Base-by-base conservation (phyloP, 2,329 filamentous ascomycete species). In the Aureobasidium sp. region DNA sequence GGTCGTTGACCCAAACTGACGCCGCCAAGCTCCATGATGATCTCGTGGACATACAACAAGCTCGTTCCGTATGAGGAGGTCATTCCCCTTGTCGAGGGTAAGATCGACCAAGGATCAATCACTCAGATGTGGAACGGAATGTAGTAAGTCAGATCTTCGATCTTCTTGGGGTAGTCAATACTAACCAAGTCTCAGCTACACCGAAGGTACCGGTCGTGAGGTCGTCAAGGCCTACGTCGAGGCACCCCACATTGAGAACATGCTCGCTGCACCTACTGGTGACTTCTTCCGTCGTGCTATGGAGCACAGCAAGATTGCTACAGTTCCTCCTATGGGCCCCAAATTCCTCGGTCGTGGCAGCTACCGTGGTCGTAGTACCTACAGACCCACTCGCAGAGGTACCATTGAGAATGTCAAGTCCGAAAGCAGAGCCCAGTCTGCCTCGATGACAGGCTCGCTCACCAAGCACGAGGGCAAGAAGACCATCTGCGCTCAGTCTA, bases 71-170 rank as follows among this genome's bases (percentile, higher is more conserved):
- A 42, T 26, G 62, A 63, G 8, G 32, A 53, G 8, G 26, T 60
- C 47, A 48, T 29, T 9, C 27, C 46, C 5, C n/a, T 36, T 41
- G 47, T 60, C 20, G 53, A 63, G 20, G 61, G 34, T 5, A 41
- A 51, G 26, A 32, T 34, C 32, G 46, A 63, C n/a, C 53, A 57
- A 27, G 39, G 13, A 15, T 50, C 53, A 4, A 48, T 58, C 23
- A 63, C 62, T 5, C 62, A 63, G 41, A 63, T 63, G 62, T 63
- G 62, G 62, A 63, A 63, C 12, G 62, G 62, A 23, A 63, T 63
- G 62, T 27, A 53, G 62, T 62, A 51, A 58, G 61, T 50, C 37
- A 6, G 20, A 17, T 15, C 10, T 5, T 26, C 23, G 27, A 13
- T 13, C 42, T 51, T n/a, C 42, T 51, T n/a, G 7, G 32, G 46